Base-by-base conservation (phyloP, 495 filamentous ascomycete genomes). In the Aspergillus incahuasiensis region DNA sequence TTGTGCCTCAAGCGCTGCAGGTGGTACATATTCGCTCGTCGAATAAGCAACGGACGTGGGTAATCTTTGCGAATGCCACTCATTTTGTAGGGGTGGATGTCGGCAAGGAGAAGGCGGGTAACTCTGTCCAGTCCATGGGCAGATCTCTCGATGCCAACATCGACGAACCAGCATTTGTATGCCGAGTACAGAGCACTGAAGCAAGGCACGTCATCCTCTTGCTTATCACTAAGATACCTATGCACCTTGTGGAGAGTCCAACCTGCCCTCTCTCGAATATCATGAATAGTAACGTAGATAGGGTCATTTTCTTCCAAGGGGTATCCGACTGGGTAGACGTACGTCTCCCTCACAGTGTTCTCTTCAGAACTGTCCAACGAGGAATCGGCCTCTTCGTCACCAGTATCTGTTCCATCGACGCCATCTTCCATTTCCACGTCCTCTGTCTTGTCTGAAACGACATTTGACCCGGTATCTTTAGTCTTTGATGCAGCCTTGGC, bases 101-200 rank as follows among this genome's bases (percentile, higher is more conserved):
- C 94, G 8, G 89, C 86, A 52, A 82, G 80, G 54, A 95, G 85
- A 11, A 99, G 81, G 43, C 90, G 81, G 7, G 84, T 82, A 12
- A 97, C 83, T 21, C 95, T 79, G 64, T 99, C 94, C 25, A 99
- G 74, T 9, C 94, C 89, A 66, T 96, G 95, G 6, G 94, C 92
- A 8, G 91, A 96, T 54, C 94, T 78, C 65, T 99, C 94, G 55
- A 96, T 95, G 18, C 95, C 95, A 43, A 97, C 91, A 61, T 99
- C 94, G 7, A 95, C 87, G 63, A 99, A 96, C 90, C 91, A 99
- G n/a, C 87, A 91, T 15, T 88, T 77, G 69, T 96, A 99, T 1
- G 94, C 87, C 21, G 85, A 89, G 68, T 97, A 99, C 11, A 99
- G 68, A 21, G 91, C 82, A 30, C 88, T 95, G 70, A 97, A 99